These are phyloP conservation scores for Coemansia sp. DNA, from an alignment of 192 early-diverging fungal species.

Conservation along the genomic window DNA sequence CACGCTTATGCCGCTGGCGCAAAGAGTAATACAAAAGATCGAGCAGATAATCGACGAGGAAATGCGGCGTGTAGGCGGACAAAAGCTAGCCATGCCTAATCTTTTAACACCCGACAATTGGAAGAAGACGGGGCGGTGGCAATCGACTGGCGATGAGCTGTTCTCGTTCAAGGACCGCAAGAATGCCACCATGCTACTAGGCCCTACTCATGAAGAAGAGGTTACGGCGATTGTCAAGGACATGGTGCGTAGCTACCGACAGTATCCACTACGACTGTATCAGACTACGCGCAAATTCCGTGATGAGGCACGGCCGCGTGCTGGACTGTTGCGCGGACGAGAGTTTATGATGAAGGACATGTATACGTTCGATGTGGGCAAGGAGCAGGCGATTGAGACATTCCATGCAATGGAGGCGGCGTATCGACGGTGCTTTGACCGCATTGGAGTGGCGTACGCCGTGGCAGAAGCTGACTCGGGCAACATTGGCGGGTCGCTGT, in stretches of 20 bases:
- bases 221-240: conserved; percentile 72
- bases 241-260: conserved; percentile 67
- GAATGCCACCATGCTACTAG: conserved; percentile 66
- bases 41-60: conserved; percentile 81
- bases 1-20: conserved; percentile 78
- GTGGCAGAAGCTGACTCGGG: conserved; percentile 91
- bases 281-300: conserved; percentile 87
- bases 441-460: conserved; percentile 78
- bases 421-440: conserved; percentile 73
- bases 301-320: conserved; percentile 81
- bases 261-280: conserved; percentile 84
- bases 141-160: conserved; percentile 65
- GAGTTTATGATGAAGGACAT: conserved; percentile 98
- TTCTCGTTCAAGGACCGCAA: conserved; percentile 83
- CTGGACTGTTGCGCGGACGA: conserved; percentile 79
- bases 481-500: conserved; percentile 85
- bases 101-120: conserved; percentile 70
- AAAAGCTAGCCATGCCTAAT: conserved; percentile 72
- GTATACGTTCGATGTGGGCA: conserved; percentile 81
- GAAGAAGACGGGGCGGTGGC: conserved; percentile 81
- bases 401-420: conserved; percentile 75
- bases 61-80: conserved; percentile 72
- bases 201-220: conserved; percentile 94
- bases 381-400: conserved; percentile 68
- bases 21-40: conserved; percentile 74